Evolutionary conservation across 495 filamentous ascomycete genomes (phyloP), one percentile per base, ranked within the genome.

Genomic region (Amphirosellinia nigrospora): DNA sequence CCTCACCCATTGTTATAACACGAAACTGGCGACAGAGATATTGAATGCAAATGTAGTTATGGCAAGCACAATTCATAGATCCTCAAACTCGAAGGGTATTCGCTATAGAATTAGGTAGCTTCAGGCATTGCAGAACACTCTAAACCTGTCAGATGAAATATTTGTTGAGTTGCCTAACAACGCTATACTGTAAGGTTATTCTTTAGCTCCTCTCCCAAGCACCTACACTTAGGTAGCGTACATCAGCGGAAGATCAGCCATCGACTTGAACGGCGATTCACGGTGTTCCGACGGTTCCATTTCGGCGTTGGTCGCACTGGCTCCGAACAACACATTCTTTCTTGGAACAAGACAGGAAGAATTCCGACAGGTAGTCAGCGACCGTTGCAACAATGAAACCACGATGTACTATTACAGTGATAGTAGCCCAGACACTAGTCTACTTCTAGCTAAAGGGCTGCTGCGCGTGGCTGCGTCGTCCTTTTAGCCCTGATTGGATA

Each of bases 401-500:
- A 16, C 60, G 36, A 41, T 30, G 50, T 30, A 11, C 46, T 63
- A 16, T 46, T 45, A 10, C 38, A 34, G 60, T 32, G 39, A 26
- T 28, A 63, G 58, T 28, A 46, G 60, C 6, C 13, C 1, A 45
- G 39, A 32, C 39, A 39, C 59, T 62, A 62, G 38, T 43, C 36
- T 32, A 4, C 23, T 45, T 46, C 15, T 3, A 32, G 43, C 26
- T 34, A 64, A 30, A 50, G 15, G 19, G 19, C 43, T 50, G 21
- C 63, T 65, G 63, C 43, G 23, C 26, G 58, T 61, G 58, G 58
- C 36, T 32, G 34, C 41, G 32, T 39, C 45, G 59, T 28, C 63
- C 61, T 46, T 26, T 34, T 52, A 66, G 41, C 52, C 48, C 64
- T 61, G 58, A 77, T 75, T 77, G 72, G 72, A 21, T 65, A 28